Conservation (phyloP, 2,329 filamentous ascomycete genomes). For the Pyricularia sp. region DNA sequence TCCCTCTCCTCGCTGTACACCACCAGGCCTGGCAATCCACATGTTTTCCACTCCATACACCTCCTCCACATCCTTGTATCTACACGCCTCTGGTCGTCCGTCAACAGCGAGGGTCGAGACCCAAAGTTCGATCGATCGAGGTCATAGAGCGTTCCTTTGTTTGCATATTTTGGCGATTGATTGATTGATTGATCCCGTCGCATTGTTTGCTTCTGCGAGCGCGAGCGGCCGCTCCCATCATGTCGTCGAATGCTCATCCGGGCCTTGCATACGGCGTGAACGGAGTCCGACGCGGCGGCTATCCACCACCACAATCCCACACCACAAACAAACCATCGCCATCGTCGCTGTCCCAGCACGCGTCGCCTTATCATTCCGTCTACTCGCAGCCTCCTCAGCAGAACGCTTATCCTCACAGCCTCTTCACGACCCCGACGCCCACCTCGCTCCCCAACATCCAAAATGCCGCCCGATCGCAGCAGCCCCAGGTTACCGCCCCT, state of each 20-base stretch:
- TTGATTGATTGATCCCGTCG: background rate
- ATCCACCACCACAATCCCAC: slow-evolving; percentile 33
- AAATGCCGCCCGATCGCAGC: slow-evolving; percentile 28
- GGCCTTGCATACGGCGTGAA: slow-evolving; percentile 38
- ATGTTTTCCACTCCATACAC: slow-evolving; percentile 7
- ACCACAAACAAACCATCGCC: slow-evolving; percentile 43
- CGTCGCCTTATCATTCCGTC: slow-evolving; percentile 38
- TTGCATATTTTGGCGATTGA: background rate
- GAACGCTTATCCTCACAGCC: slow-evolving; percentile 35
- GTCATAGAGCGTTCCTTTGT: slow-evolving; percentile 1
- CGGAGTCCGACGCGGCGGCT: slow-evolving; percentile 31
- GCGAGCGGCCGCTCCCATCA: slow-evolving; percentile 9
- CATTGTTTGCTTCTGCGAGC: background rate
- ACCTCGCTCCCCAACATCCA: slow-evolving; percentile 34
- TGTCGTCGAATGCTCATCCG: slow-evolving; percentile 33
- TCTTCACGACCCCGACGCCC: slow-evolving; percentile 35
- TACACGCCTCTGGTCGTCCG: slow-evolving; percentile 9
- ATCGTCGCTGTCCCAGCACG: slow-evolving; percentile 33
- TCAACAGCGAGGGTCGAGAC: slow-evolving; percentile 13
- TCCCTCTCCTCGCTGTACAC: slow-evolving; percentile 2
- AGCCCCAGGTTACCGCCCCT: slow-evolving; percentile 33
- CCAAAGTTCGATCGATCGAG: slow-evolving; percentile 6
- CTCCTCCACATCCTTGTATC: slow-evolving; percentile 9
- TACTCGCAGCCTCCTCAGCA: slow-evolving; percentile 37
- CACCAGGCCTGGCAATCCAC: slow-evolving; percentile 5